Base-by-base conservation (phyloP, 2,329 filamentous ascomycete species). In the Penicillium sclerotiorum region DNA sequence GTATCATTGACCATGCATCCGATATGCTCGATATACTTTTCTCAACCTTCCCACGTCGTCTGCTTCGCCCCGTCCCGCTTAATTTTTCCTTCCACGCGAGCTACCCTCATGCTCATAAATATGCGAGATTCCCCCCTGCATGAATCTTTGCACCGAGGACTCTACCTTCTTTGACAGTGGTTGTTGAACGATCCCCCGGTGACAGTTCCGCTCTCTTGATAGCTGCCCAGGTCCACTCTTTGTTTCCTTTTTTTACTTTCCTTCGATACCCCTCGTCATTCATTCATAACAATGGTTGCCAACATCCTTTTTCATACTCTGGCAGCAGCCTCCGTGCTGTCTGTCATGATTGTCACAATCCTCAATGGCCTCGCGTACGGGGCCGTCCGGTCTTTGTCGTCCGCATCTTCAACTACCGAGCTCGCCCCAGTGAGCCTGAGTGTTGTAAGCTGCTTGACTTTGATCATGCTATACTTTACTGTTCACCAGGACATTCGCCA, bases 281-380 rank as follows among this genome's bases (percentile, higher is more conserved):
- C 33, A 35, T 6, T 18, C 15, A 8, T 8, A 8, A 54, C 49
- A 43, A 60, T 60, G 55, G 57, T 51, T 39, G 48, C 48, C 42
- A 51, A 37, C 27, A 39, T 51, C 8, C 32, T 55, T n/a, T 35
- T 50, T 25, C 67, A 63, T 47, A 45, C 56, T n/a, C 36, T 69
- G 38, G 66, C 63, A 40, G 58, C 49, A 20, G 52, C 51, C 17
- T 58, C 65, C 7, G 39, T 66, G 9, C 28, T 61, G 22, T 57
- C 52, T 25, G 63, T 62, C 8, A 46, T 64, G 17, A 56, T 66
- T 35, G 51, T 55, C 13, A 66, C 63, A 6, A 47, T 70, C 27
- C 49, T 70, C 21, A 59, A 68, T 53, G 64, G 63, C 30, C 37
- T 70, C 23, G 65, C 56, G 15, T 64, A 61, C 45, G 61, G 56